Evolutionary conservation across 345 rosid genomes (phyloP).

Genomic region (Litchi chinensis): DNA sequence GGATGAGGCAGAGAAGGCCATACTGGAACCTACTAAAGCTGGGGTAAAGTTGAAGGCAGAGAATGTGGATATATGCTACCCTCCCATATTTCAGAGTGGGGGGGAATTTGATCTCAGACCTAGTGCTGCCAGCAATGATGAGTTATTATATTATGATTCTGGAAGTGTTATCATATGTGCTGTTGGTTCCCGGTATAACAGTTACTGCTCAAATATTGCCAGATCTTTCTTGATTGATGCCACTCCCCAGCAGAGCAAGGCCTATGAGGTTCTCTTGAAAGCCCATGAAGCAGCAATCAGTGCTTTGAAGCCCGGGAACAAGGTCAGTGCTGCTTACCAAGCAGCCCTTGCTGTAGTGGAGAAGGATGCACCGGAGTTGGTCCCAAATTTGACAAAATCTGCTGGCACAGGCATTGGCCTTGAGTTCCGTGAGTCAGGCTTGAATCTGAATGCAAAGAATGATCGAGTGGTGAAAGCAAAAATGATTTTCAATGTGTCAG

Average conservation of each 20-base stretch:
- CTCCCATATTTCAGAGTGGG: slow-evolving; percentile 96
- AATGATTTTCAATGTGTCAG: slow-evolving; percentile 84
- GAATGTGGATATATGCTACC: slow-evolving; percentile 94
- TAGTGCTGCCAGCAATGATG: slow-evolving; percentile 90
- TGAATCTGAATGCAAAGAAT: slow-evolving; percentile 78
- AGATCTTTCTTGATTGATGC: slow-evolving; percentile 89
- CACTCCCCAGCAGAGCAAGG: slow-evolving; percentile 74
- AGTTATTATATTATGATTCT: slow-evolving; percentile 76
- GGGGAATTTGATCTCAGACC: slow-evolving; percentile 91
- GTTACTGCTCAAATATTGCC: slow-evolving; percentile 91
- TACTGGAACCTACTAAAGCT: slow-evolving; percentile 77
- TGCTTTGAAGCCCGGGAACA: slow-evolving; percentile 74
- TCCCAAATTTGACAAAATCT: slow-evolving; percentile 73
- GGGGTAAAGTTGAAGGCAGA: slow-evolving; percentile 85
- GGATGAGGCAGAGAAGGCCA: slow-evolving; percentile 89
- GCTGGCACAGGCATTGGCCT: slow-evolving; percentile 99
- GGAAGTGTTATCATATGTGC: slow-evolving; percentile 88
- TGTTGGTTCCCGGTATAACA: slow-evolving; percentile 80
- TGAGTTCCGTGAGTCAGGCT: slow-evolving; percentile 89
- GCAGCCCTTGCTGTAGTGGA: slow-evolving; percentile 81
- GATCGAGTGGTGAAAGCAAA: slow-evolving; percentile 58
- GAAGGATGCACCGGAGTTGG: slow-evolving; percentile 78
- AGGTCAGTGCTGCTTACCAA: slow-evolving; percentile 64
- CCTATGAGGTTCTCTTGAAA: slow-evolving; percentile 85
- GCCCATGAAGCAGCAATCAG: slow-evolving; percentile 90